A percentile compares a stretch with the other conserved stretches of the same genome.
Evolutionary conservation across 768 basidiomycete genomes (phyloP).

Genomic region (Leccinum boreale): DNA sequence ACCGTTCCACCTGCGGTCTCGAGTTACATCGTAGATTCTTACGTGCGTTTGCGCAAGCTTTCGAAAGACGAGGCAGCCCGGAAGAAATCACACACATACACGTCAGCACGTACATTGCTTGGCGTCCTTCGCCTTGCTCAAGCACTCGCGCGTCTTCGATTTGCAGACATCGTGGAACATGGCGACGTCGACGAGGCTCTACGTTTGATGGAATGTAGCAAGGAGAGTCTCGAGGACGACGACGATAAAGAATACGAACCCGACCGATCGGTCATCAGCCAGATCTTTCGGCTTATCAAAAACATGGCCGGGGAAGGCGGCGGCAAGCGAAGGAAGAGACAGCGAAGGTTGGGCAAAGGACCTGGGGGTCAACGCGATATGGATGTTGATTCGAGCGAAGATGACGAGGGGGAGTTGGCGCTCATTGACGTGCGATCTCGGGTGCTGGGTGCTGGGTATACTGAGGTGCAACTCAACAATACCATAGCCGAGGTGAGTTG

Average conservation of each 20-base stretch:
- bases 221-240: slow-evolving; percentile 84
- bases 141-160: slow-evolving; percentile 89
- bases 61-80: slow-evolving; percentile 88
- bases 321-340: slow-evolving; percentile 38
- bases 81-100: slow-evolving; percentile 90
- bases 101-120: slow-evolving; percentile 92
- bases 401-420: slow-evolving; percentile 66
- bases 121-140: slow-evolving; percentile 93
- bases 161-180: slow-evolving; percentile 73
- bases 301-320: slow-evolving; percentile 61
- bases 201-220: slow-evolving; percentile 95
- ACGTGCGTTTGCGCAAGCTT: slow-evolving; percentile 90
- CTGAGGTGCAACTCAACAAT: slow-evolving; percentile 86
- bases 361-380: slow-evolving; percentile 68
- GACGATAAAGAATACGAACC: slow-evolving; percentile 63
- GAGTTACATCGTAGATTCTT: slow-evolving; percentile 90
- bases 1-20: slow-evolving; percentile 88
- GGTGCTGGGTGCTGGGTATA: slow-evolving; percentile 83
- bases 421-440: slow-evolving; percentile 88
- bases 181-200: slow-evolving; percentile 95
- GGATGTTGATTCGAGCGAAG: slow-evolving; percentile 66
- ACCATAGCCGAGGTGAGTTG: slow-evolving; percentile 71
- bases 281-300: slow-evolving; percentile 90
- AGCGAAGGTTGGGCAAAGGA: slow-evolving; percentile 62
- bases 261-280: slow-evolving; percentile 77